Base-by-base conservation (phyloP, 139 green algal species). In the Micromonas pusilla region DNA sequence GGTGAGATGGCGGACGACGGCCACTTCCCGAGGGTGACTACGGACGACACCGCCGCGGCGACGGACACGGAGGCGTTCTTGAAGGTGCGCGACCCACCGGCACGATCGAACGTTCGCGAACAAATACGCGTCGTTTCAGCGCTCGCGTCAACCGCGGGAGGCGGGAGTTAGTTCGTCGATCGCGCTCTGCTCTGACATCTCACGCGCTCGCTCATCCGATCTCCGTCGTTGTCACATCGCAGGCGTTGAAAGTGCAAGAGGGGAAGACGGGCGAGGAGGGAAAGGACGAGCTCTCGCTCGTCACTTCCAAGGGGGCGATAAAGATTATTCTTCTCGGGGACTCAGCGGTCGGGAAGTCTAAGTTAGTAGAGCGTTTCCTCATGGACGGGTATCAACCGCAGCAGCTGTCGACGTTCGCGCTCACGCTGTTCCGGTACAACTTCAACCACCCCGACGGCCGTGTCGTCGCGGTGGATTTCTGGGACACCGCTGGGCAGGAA, bases 331-430 rank as follows among this genome's bases (percentile, higher is more conserved):
- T 91, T 36, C 72, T 91, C 16, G 87, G 87, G 0, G 87, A 91
- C 70, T 89, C 87, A 0, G 87, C 87, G 20, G 87, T 90, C 25
- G 87, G 87, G 0, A 91, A 91, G 79, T 89, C 86, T 25, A 91
- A 91, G 79, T 77, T 91, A 0, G 86, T 91, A 31, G 87, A 91
- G 79, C 77, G 87, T 34, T 91, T 89, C 77, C 66, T 91, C 19
- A 83, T 90, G 31, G 82, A 90, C 39, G 86, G 87, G 52, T 91
- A 90, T 75, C 85, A 87, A 52, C 87, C 87, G 0, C 86, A 90
- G 37, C 83, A 85, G 73, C 80, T 91, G 13, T 90, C 86, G 1
- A 91, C 87, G 13, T 91, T 89, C 72, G 87, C 87, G 5, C 71
- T 91, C 1, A 91, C 87, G 5, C 75, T 91, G 21, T 91, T 88